Evolutionary conservation across 1,139 yeast genomes (phyloP), one percentile per base, ranked within the genome.

Genomic region (Pichia sp.): DNA sequence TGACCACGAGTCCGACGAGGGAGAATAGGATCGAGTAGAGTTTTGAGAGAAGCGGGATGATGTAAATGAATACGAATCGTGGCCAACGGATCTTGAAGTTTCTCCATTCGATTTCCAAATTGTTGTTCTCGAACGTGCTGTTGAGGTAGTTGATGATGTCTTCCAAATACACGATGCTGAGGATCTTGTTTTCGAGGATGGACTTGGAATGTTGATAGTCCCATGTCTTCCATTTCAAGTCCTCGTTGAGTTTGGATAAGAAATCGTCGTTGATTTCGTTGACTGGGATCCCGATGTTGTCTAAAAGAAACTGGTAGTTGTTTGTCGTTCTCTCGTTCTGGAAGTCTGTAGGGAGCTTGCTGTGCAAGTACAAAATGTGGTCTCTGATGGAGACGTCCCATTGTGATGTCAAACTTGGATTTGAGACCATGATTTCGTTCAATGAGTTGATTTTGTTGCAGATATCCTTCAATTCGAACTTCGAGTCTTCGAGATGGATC

Each of bases 401-500:
- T 32, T 52, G 40, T 4, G 30, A 17, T 7, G 11, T 19, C 11
- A 32, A 7, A 22, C 20, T 40, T 21, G 38, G 22, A 18, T 38
- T 30, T 22, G 18, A 19, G 19, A 56, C 55, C 34, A 56, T 54
- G 30, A 60, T 41, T 15, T 50, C 42, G 17, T 67, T 63, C 58
- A 82, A 68, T 3, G 76, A 77, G 52, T 72, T 62, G n/a, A 87
- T 80, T 53, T 83, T 79, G 7, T 82, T 72, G 11, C 83, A 79
- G 15, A 81, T 77, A 53, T 87, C 95, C 44, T 78, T 77, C 58
- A 82, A 78, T 41, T 77, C 73, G 45, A 81, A 75, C 54, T 75
- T 77, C 2, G 86, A 72, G 51, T 87, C 96, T 47, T 81, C 85
- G 53, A 80, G 71, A 8, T 74, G 72, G 53, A 86, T 93, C 47